phyloP scores from a whole-genome alignment of 495 filamentous ascomycete species.

The Durotheca rogersii region DNA sequence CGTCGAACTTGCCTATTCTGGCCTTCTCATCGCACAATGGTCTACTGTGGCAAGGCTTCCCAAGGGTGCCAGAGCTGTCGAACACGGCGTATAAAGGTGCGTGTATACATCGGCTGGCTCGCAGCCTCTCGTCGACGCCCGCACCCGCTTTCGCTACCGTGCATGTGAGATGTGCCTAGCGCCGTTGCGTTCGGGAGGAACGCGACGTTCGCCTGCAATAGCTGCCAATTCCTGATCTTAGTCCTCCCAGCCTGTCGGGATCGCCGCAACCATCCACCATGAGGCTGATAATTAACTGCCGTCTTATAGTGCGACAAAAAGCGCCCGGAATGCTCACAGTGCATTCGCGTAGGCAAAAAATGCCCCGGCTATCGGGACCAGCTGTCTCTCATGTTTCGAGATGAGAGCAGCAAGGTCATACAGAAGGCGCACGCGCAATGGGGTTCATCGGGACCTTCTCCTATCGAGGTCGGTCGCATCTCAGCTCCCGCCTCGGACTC shows the following conservation, averaged over 20 bases:
- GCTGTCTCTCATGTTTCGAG: slow-evolving; percentile 69
- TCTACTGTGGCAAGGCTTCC: slow-evolving; percentile 72
- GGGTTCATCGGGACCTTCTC: slow-evolving; percentile 39
- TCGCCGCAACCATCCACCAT: slow-evolving; percentile 3
- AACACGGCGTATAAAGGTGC: slow-evolving; percentile 62
- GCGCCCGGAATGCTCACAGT: slow-evolving; percentile 66
- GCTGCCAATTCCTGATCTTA: slow-evolving; percentile 1
- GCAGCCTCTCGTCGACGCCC: slow-evolving; percentile 10
- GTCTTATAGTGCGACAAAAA: slow-evolving; percentile 62
- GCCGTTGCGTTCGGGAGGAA: slow-evolving; percentile 7
- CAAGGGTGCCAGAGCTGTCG: slow-evolving; percentile 69
- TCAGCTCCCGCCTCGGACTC: background rate
- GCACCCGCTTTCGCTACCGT: slow-evolving; percentile 15
- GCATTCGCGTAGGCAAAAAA: slow-evolving; percentile 52
- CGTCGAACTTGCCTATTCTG: slow-evolving; percentile 29
- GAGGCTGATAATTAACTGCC: slow-evolving; percentile 18
- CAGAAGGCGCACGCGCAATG: slow-evolving; percentile 61
- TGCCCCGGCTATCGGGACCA: slow-evolving; percentile 73
- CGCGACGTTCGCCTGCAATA: slow-evolving; percentile 6
- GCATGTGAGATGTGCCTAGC: slow-evolving; percentile 15
- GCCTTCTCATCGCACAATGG: slow-evolving; percentile 54
- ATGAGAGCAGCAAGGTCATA: slow-evolving; percentile 68
- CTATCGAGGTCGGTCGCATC: slow-evolving; percentile 11
- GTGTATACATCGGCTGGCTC: slow-evolving; percentile 28
- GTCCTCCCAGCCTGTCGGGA: slow-evolving; percentile 7